These are phyloP conservation scores for Boletus speciosus DNA, from an alignment of 768 basidiomycete genomes.

Conservation along the genomic window DNA sequence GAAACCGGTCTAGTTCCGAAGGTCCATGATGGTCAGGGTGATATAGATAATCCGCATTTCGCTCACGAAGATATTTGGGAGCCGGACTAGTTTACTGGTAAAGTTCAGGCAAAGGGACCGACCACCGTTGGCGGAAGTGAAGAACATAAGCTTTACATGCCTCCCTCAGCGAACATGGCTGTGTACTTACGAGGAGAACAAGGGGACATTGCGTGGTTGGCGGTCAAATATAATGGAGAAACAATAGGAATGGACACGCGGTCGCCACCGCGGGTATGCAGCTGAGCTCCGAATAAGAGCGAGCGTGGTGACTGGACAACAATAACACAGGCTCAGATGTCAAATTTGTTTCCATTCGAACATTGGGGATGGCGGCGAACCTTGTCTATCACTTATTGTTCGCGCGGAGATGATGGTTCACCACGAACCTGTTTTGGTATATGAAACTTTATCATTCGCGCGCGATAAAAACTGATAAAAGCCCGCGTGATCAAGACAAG, in stretches of 20 bases:
- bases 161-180: not conserved
- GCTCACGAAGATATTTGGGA: conserved; percentile 12
- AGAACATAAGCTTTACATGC: conserved; percentile 16
- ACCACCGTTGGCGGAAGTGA: conserved; percentile 15
- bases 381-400: conserved; percentile 31
- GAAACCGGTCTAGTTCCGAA: conserved; percentile 37
- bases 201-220: not conserved
- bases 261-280: conserved; percentile 11
- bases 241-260: conserved; percentile 27
- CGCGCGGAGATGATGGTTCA: conserved; percentile 11
- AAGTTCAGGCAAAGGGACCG: conserved; percentile 7
- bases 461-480: conserved; percentile 16
- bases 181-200: conserved; percentile 15
- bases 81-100: conserved; percentile 1
- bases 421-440: conserved; percentile 7
- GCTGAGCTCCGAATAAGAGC: not conserved
- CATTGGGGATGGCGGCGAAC: conserved; percentile 28
- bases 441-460: conserved; percentile 20
- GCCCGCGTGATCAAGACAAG: conserved; percentile 1
- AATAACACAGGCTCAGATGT: conserved; percentile 16
- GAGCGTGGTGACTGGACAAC: conserved; percentile 13
- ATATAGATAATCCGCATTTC: conserved; percentile 18
- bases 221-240: conserved; percentile 14
- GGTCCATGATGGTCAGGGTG: conserved; percentile 9
- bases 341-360: conserved; percentile 23